These are phyloP conservation scores for Chamaenerion angustifolium DNA, from an alignment of 345 rosid genomes.

Conservation along the genomic window DNA sequence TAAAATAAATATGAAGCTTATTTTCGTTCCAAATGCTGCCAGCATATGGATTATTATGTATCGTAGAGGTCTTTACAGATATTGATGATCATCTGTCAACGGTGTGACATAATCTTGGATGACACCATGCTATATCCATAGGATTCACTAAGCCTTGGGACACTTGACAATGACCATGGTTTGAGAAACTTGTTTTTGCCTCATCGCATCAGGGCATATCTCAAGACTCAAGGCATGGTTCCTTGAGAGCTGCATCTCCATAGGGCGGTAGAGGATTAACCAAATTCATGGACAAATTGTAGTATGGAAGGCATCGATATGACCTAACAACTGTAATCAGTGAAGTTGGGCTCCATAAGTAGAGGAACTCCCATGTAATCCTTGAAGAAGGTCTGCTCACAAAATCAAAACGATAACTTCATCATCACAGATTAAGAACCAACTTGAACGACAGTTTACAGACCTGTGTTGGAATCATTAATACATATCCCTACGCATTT, in stretches of 20 bases:
- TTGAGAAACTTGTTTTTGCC: slow-evolving; percentile 14
- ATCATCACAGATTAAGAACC: not conserved
- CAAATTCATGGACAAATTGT: too few relatives aligned
- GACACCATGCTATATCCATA: too few relatives aligned
- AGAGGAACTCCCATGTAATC: slow-evolving; percentile 81
- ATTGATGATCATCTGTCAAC: not conserved
- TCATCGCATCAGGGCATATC: slow-evolving; percentile 48
- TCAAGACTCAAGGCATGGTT: slow-evolving; percentile 76
- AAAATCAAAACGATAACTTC: not conserved
- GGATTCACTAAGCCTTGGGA: slow-evolving; percentile 44
- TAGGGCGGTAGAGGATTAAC: slow-evolving; percentile 43
- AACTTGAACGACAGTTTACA: too few relatives aligned
- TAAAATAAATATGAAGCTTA: not conserved
- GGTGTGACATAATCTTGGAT: not conserved
- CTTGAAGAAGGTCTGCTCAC: slow-evolving; percentile 52
- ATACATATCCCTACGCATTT: too few relatives aligned
- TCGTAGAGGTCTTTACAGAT: too few relatives aligned
- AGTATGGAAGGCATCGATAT: not conserved
- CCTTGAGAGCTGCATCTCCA: slow-evolving; percentile 40
- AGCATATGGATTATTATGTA: too few relatives aligned
- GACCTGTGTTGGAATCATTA: too few relatives aligned
- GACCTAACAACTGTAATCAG: slow-evolving; percentile 84
- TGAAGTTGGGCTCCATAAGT: slow-evolving; percentile 83
- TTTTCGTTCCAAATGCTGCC: not conserved
- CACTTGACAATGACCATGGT: slow-evolving; percentile 21